phyloP scores from a whole-genome alignment of 805 yeast genomes.

The Blastobotrys americana region DNA sequence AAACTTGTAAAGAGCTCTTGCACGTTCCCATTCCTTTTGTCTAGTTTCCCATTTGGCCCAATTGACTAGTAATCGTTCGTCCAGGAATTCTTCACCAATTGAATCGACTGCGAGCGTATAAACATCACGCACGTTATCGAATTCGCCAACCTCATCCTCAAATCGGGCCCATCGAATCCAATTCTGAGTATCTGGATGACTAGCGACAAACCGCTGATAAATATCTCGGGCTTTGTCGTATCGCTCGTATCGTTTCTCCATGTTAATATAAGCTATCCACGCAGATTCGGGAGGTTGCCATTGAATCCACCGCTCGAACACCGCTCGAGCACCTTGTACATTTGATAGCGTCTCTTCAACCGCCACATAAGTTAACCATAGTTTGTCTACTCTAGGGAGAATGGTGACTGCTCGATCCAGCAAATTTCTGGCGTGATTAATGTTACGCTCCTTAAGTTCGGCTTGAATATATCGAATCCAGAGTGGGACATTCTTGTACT shows the following conservation, averaged over 20 bases:
- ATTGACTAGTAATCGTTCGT: slow-evolving; percentile 35
- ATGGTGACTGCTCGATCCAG: slow-evolving; percentile 68
- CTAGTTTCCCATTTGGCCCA: slow-evolving; percentile 72
- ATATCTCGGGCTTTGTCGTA: slow-evolving; percentile 50
- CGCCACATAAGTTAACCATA: slow-evolving; percentile 79
- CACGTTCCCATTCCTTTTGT: slow-evolving; percentile 54
- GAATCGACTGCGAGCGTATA: slow-evolving; percentile 60
- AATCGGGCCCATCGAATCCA: slow-evolving; percentile 76
- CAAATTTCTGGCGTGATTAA: slow-evolving; percentile 84
- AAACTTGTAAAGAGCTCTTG: slow-evolving; percentile 48
- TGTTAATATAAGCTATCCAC: slow-evolving; percentile 67
- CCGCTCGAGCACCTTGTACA: slow-evolving; percentile 48
- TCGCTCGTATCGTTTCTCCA: slow-evolving; percentile 63
- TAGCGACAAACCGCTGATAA: slow-evolving; percentile 48
- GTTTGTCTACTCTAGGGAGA: slow-evolving; percentile 72
- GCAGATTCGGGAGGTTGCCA: slow-evolving; percentile 65
- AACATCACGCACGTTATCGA: slow-evolving; percentile 47
- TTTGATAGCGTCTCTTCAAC: slow-evolving; percentile 75
- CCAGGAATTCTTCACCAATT: slow-evolving; percentile 24
- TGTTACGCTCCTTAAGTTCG: slow-evolving; percentile 63
- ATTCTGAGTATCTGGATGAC: slow-evolving; percentile 45
- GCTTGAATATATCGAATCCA: slow-evolving; percentile 80
- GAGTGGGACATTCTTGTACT: slow-evolving; percentile 65
- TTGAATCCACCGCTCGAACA: slow-evolving; percentile 73
- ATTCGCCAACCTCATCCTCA: slow-evolving; percentile 49